Percentiles rank a stretch among this genome's conserved stretches.
phyloP scores from a whole-genome alignment of 257 asterid species.

The Rhazya stricta region DNA sequence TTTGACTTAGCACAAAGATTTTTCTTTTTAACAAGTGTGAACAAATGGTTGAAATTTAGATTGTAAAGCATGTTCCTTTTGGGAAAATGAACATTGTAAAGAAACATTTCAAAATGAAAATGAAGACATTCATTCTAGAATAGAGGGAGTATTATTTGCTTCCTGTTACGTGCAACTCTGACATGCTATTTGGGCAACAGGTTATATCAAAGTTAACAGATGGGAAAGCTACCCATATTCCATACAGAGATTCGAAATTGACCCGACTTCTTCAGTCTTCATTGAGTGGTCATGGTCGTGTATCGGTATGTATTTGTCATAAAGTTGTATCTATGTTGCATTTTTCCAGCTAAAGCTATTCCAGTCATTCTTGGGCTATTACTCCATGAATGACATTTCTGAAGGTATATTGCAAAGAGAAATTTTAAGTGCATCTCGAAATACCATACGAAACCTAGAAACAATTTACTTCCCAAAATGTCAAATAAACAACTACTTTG shows the following conservation, averaged over 20 bases:
- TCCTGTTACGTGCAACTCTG: neutral
- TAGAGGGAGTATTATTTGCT: neutral
- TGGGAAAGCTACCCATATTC: constrained; percentile 80
- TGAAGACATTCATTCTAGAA: neutral
- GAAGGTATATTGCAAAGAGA: neutral
- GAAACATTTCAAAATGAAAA: neutral
- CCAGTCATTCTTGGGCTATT: neutral
- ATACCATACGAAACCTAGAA: neutral
- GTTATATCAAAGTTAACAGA: constrained; percentile 95
- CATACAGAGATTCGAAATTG: constrained; percentile 95
- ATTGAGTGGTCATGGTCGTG: constrained; percentile 96
- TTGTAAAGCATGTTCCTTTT: neutral
- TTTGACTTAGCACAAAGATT: neutral
- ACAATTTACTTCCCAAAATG: neutral
- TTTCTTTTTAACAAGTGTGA: neutral
- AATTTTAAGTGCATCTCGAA: neutral
- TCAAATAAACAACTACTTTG: neutral
- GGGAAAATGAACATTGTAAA: neutral
- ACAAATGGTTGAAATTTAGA: neutral
- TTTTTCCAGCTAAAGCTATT: neutral
- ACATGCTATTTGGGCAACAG: constrained; percentile 39
- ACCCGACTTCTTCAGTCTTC: constrained; percentile 98
- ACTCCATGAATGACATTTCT: neutral
- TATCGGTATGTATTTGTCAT: constrained; percentile 64
- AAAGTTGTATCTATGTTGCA: constrained; percentile 16